Base-by-base conservation (phyloP, 2,329 filamentous ascomycete species). In the Fusarium pilosicola region DNA sequence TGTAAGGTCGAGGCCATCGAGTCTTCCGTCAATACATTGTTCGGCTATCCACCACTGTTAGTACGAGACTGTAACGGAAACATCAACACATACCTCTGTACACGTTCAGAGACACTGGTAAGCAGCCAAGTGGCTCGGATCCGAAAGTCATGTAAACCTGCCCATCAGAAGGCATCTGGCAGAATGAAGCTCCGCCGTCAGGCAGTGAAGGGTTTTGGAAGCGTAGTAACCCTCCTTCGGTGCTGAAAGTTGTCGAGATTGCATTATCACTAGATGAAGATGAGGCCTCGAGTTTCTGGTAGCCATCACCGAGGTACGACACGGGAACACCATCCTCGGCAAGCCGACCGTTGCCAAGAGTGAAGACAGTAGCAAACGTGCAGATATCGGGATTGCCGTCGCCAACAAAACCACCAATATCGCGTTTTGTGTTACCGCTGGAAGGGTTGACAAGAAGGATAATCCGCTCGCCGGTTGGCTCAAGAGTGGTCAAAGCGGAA, bases 121-220 rank as follows among this genome's bases (percentile, higher is more conserved):
- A 18, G 4, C 64, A 66, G 9, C 26, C 49, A 4, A 22, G 7
- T 2, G 64, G 64, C 30, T 38, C 38, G 10, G 38, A 66, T 5
- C 6, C 22, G 20, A 66, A 58, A 4, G 26, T 11, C 9, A 66
- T 65, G 24, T 66, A 66, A 52, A 66, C 61, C 30, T 49, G 54
- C 3, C 61, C 64, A 44, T 51, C 49, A 13, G 42, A 49, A 8
- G 26, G 10, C 10, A 11, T 36, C 6, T 66, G 64, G 24, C 64
- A 66, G 38, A 65, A 66, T 11, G 57, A 39, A 32, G 57, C 57
- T 22, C 28, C 24, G 6, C 28, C n/a, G 14, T 58, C 36, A 12
- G 41, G 55, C 20, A 58, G 7, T 5, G 24, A 10, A 10, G 41
- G 24, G 4, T 36, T 49, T 18, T 6, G 28, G 18, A 58, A 58